phyloP scores from a whole-genome alignment of 352 stramenopile species.

The Pythium chondricola region DNA sequence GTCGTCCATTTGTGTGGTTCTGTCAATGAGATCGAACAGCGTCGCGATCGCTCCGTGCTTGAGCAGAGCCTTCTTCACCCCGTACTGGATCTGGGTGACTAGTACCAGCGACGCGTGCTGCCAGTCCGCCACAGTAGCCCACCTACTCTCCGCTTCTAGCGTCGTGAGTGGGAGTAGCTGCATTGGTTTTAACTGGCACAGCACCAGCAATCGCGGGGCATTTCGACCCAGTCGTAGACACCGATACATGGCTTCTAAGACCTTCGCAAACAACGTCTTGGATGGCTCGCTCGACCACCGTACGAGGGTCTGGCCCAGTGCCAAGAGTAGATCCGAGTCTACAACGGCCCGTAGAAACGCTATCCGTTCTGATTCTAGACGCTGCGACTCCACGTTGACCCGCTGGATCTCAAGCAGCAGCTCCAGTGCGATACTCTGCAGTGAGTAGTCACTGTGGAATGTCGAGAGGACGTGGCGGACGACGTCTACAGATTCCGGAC shows the following conservation, averaged over 20 bases:
- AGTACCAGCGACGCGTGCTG: neutral
- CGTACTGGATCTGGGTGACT: constrained; percentile 5
- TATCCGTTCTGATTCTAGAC: neutral
- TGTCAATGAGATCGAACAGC: neutral
- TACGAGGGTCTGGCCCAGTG: constrained; percentile 1
- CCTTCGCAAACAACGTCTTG: neutral
- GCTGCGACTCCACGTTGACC: constrained; percentile 1
- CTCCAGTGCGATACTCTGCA: constrained; percentile 4
- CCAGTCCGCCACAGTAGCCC: neutral
- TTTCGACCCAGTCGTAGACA: constrained; percentile 2
- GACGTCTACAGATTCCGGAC: constrained; percentile 4
- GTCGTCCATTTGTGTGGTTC: neutral
- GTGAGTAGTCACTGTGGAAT: constrained; percentile 3
- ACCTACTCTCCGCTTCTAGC: neutral
- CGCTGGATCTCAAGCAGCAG: constrained; percentile 5
- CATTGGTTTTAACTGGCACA: constrained; percentile 7
- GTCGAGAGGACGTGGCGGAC: constrained; percentile 3
- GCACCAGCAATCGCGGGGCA: neutral
- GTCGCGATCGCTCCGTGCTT: neutral
- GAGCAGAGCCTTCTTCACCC: constrained; percentile 5
- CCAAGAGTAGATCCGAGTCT: constrained; percentile 2
- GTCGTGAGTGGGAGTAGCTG: neutral
- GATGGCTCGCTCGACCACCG: neutral
- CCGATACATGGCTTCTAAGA: constrained; percentile 8
- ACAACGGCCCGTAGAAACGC: constrained; percentile 1